Evolutionary conservation across 1,284 basidiomycete genomes (phyloP).

Genomic region (Trametes sp.): DNA sequence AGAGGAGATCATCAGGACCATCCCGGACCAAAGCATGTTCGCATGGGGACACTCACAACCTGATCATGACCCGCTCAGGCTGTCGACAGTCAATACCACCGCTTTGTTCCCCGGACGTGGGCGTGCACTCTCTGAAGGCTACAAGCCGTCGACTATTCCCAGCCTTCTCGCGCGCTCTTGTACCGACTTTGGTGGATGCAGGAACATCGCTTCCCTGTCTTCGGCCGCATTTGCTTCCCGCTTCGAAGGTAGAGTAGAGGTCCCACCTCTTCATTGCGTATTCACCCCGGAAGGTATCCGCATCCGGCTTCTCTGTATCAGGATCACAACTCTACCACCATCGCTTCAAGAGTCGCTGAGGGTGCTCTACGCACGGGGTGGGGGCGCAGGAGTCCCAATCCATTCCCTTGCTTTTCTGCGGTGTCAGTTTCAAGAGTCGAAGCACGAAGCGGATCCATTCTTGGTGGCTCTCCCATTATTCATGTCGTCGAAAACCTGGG

Average conservation of each 20-base stretch:
- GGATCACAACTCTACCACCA: not conserved
- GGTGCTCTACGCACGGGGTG: not conserved
- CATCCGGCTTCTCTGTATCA: not conserved
- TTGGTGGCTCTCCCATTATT: not conserved
- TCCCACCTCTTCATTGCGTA: not conserved
- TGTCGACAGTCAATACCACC: no score
- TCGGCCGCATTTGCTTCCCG: not conserved
- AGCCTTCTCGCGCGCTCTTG: not conserved
- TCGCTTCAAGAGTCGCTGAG: not conserved
- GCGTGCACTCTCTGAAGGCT: not conserved
- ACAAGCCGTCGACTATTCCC: not conserved
- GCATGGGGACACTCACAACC: not conserved
- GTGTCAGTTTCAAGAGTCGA: not conserved
- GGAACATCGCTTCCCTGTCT: not conserved
- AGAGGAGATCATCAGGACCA: constrained; percentile 3
- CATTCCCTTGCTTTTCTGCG: not conserved
- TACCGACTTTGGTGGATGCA: not conserved
- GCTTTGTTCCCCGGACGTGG: no score
- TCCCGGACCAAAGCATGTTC: not conserved
- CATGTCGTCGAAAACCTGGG: not conserved
- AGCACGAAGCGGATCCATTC: no score
- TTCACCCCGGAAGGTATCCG: not conserved
- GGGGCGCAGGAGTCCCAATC: not conserved
- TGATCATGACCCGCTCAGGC: not conserved
- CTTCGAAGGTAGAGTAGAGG: not conserved